Evolutionary conservation across 257 asterid genomes (phyloP).

Genomic region (Leonotis leonurus): DNA sequence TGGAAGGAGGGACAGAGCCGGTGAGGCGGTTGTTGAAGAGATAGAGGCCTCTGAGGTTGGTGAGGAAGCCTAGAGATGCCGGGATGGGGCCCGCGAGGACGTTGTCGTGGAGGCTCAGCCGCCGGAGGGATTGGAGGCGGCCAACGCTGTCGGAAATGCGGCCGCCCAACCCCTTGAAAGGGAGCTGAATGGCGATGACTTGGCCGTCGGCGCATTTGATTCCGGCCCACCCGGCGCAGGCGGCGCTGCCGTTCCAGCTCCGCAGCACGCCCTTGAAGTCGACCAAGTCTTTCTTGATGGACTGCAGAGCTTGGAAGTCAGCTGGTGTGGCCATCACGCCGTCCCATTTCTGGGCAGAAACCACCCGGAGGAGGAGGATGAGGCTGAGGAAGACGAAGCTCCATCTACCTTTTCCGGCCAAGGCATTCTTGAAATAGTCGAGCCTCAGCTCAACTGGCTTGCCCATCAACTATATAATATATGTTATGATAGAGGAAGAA

Average conservation of each 20-base stretch:
- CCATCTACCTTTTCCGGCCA: constrained; percentile 5
- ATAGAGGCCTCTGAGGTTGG: constrained; percentile 65
- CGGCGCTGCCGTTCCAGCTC: constrained; percentile 62
- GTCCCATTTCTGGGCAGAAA: constrained; percentile 29
- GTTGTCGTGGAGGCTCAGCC: constrained; percentile 79
- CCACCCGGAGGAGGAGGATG: constrained; percentile 23
- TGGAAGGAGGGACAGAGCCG: constrained; percentile 57
- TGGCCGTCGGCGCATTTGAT: constrained; percentile 66
- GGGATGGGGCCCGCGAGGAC: constrained; percentile 64
- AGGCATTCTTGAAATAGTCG: not conserved
- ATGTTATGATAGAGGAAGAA: too few species aligned
- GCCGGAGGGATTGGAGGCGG: constrained; percentile 64
- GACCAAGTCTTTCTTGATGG: constrained; percentile 31
- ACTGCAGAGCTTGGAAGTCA: constrained; percentile 43
- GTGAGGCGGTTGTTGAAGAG: constrained; percentile 79
- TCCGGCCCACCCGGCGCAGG: constrained; percentile 81
- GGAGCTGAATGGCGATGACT: constrained; percentile 66
- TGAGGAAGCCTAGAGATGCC: constrained; percentile 46
- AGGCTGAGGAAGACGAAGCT: constrained; percentile 11
- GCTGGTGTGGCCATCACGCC: constrained; percentile 38
- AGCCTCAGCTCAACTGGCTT: constrained; percentile 8
- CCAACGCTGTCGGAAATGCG: constrained; percentile 66
- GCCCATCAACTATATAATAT: constrained; percentile 7
- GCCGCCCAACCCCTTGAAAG: constrained; percentile 66
- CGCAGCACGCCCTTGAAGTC: constrained; percentile 47